These are phyloP conservation scores for Colletotrichum acutatum DNA, from an alignment of 2,329 filamentous ascomycete species.

Conservation along the genomic window DNA sequence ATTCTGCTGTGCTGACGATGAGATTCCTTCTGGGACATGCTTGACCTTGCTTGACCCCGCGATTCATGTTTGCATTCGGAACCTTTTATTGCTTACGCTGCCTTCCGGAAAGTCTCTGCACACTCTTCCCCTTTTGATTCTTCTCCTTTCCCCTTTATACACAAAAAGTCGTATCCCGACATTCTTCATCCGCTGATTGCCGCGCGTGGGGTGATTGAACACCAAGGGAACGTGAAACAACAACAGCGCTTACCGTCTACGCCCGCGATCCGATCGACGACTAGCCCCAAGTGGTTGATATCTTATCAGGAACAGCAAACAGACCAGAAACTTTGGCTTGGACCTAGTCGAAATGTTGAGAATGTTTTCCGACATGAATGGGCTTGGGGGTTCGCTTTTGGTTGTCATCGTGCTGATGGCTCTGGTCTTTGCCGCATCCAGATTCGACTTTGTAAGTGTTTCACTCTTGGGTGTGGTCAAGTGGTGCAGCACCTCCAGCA, in stretches of 20 bases:
- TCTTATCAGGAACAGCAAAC: background rate
- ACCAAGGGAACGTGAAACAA: background rate
- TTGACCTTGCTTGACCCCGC: conserved; percentile 24
- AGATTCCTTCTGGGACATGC: background rate
- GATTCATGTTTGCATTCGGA: conserved; percentile 19
- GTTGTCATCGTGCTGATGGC: conserved; percentile 33
- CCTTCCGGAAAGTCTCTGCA: conserved; percentile 1
- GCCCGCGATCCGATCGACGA: background rate
- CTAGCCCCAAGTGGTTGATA: background rate
- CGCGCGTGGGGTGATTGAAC: background rate
- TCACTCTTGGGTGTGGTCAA: background rate
- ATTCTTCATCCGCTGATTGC: conserved; percentile 4
- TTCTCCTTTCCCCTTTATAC: background rate
- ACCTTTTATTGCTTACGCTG: background rate
- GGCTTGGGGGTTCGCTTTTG: conserved; percentile 20
- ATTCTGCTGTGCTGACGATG: background rate
- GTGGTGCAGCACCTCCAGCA: background rate
- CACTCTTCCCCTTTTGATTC: background rate
- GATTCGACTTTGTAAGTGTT: conserved; percentile 34
- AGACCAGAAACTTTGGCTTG: background rate
- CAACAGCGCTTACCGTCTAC: background rate
- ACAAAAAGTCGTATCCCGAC: background rate
- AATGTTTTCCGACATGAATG: conserved; percentile 29
- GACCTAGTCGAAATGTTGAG: conserved; percentile 26
- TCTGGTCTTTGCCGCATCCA: conserved; percentile 29